Conservation (phyloP, 768 basidiomycete genomes). For the Boletus pseudo-olivaceus region DNA sequence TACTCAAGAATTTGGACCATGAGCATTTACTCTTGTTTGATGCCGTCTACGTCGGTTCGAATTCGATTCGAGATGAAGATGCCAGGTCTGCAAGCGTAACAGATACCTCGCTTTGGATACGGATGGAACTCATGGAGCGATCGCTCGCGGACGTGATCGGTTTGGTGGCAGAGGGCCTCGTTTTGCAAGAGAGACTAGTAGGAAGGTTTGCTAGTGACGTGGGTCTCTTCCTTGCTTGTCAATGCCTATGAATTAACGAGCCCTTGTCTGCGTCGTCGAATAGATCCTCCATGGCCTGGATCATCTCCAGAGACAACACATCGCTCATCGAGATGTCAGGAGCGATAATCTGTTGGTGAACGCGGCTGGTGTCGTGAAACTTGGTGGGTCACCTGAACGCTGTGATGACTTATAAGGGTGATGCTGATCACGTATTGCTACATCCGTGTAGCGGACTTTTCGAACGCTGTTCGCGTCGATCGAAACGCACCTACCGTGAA, state of each 20-base stretch:
- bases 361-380: slow-evolving; percentile 63
- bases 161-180: slow-evolving; percentile 57
- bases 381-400: slow-evolving; percentile 46
- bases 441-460: slow-evolving; percentile 65
- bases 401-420: not conserved
- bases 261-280: not conserved
- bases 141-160: slow-evolving; percentile 79
- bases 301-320: slow-evolving; percentile 59
- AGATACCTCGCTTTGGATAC: slow-evolving; percentile 73
- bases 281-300: slow-evolving; percentile 66
- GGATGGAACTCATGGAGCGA: slow-evolving; percentile 89
- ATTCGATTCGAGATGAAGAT: slow-evolving; percentile 29
- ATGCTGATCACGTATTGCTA: not conserved
- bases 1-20: slow-evolving; percentile 58
- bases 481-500: slow-evolving; percentile 46
- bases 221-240: slow-evolving; percentile 26
- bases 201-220: slow-evolving; percentile 78
- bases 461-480: slow-evolving; percentile 63
- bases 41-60: slow-evolving; percentile 62
- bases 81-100: slow-evolving; percentile 5
- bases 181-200: slow-evolving; percentile 64
- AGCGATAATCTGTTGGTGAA: slow-evolving; percentile 82
- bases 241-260: not conserved
- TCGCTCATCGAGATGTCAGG: slow-evolving; percentile 81
- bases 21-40: slow-evolving; percentile 66